These are phyloP conservation scores for Lophiostoma macrostomum DNA, from an alignment of 495 filamentous ascomycete genomes.

Conservation along the genomic window DNA sequence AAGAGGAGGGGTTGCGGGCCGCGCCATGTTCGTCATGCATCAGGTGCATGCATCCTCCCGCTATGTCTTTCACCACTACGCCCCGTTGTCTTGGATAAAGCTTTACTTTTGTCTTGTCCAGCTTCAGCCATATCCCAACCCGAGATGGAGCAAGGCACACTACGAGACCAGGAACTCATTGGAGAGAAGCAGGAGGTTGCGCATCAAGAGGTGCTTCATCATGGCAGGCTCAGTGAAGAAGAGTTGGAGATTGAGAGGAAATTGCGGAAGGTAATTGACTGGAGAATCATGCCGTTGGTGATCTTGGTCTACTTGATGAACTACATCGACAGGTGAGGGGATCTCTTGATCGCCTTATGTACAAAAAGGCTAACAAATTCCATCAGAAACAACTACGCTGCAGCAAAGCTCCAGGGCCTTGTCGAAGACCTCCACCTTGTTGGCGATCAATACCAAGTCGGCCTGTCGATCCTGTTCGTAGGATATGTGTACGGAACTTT, in stretches of 20 bases:
- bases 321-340: slow-evolving; percentile 52
- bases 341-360: not conserved
- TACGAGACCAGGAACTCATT: slow-evolving; percentile 42
- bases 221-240: slow-evolving; percentile 45
- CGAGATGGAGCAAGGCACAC: not conserved
- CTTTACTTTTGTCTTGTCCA: no score
- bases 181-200: slow-evolving; percentile 42
- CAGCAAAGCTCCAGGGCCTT: slow-evolving; percentile 35
- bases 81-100: no score
- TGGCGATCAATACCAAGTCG: slow-evolving; percentile 19
- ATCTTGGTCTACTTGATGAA: slow-evolving; percentile 58
- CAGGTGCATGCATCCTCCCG: not conserved
- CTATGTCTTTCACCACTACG: not conserved
- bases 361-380: not conserved
- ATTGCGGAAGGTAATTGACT: slow-evolving; percentile 50
- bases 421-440: slow-evolving; percentile 9
- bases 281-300: slow-evolving; percentile 54
- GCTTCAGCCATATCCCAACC: no score
- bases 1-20: not conserved
- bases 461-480: slow-evolving; percentile 19
- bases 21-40: not conserved
- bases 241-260: slow-evolving; percentile 49
- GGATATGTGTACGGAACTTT: no score
- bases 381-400: slow-evolving; percentile 52
- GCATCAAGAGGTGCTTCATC: slow-evolving; percentile 47